Conservation (phyloP, 257 asterid species). For the Solanum paucissectum region DNA sequence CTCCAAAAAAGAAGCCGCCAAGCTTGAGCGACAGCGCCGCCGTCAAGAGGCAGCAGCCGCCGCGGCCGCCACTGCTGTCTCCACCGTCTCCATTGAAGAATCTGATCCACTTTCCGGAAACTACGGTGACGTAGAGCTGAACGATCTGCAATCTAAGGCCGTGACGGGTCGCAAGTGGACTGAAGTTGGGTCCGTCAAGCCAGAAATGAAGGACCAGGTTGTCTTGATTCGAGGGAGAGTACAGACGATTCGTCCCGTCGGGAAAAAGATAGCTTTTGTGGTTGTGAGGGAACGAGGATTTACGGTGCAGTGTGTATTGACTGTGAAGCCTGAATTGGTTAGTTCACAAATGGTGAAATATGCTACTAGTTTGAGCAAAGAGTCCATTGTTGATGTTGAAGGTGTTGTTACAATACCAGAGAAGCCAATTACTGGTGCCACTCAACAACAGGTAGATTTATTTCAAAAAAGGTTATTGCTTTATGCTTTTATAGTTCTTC, state of each 20-base stretch:
- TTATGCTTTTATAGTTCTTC: neutral
- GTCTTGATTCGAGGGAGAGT: constrained; percentile 65
- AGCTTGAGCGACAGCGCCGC: constrained; percentile 54
- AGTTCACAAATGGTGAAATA: constrained; percentile 77
- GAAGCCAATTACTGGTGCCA: constrained; percentile 54
- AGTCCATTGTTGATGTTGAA: constrained; percentile 61
- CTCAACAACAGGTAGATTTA: constrained; percentile 71
- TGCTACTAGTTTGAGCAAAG: constrained; percentile 53
- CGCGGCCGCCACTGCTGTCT: constrained; percentile 20
- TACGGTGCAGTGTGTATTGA: constrained; percentile 75
- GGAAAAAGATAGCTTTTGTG: constrained; percentile 70
- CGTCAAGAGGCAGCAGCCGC: constrained; percentile 58
- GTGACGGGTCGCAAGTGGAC: constrained; percentile 65
- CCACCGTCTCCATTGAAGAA: constrained; percentile 19
- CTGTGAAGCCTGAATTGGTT: constrained; percentile 47
- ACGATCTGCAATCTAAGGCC: constrained; percentile 66
- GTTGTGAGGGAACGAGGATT: constrained; percentile 70
- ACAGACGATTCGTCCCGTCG: constrained; percentile 58
- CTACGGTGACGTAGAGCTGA: constrained; percentile 58
- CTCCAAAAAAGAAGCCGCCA: constrained; percentile 77
- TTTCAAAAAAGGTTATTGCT: neutral
- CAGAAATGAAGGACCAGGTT: constrained; percentile 32
- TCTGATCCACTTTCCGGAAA: constrained; percentile 49
- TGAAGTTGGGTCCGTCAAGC: constrained; percentile 30
- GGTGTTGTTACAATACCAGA: constrained; percentile 66